Evolutionary conservation across 257 asterid genomes (phyloP).

Genomic region (Cynanchum wilfordii): DNA sequence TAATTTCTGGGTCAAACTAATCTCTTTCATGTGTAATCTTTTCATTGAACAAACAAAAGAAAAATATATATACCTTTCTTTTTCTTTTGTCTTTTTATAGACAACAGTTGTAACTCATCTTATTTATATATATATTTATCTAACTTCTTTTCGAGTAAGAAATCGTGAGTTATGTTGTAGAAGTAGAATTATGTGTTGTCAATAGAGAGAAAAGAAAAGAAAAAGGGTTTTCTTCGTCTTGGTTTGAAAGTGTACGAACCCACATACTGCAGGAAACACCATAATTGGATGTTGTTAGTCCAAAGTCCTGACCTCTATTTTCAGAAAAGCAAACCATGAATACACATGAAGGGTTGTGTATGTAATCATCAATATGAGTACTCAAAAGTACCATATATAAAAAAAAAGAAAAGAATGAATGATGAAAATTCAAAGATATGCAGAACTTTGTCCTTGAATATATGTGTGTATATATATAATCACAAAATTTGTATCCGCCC

Average conservation of each 20-base stretch:
- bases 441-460: neutral
- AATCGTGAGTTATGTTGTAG: no score
- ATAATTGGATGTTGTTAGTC: no score
- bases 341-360: neutral
- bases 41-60: neutral
- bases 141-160: no score
- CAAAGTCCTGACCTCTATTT: no score
- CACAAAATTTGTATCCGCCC: neutral
- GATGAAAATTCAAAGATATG: neutral
- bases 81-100: no score
- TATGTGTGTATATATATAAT: neutral
- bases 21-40: neutral
- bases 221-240: no score
- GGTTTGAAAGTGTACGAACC: no score
- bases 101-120: no score
- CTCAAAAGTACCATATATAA: neutral
- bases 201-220: neutral
- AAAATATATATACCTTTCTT: neutral
- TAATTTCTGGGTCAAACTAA: conserved; percentile 10
- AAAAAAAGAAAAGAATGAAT: no score
- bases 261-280: neutral
- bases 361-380: neutral
- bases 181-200: no score
- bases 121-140: no score
- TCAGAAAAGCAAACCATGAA: neutral